Percentiles rank a stretch among this genome's conserved stretches.
Conservation (phyloP, 176 grass and related monocot genomes). For the Rhynchospora breviuscula region DNA sequence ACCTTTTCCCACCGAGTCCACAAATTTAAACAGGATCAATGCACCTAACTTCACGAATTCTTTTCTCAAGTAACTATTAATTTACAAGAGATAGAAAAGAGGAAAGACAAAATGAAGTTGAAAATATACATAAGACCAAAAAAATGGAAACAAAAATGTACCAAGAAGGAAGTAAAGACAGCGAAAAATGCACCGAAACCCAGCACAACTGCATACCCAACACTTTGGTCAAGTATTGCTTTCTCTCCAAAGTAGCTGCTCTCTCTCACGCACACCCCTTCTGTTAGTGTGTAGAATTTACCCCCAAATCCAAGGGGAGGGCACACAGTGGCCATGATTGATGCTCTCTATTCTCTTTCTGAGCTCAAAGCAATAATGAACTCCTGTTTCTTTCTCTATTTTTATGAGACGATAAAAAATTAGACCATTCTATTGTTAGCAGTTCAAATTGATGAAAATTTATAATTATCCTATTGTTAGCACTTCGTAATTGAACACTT, state of each 20-base stretch:
- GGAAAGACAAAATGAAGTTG: background rate
- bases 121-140: background rate
- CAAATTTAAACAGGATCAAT: background rate
- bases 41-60: background rate
- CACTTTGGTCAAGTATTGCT: conserved; percentile 41
- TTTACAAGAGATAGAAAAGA: background rate
- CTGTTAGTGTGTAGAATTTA: conserved; percentile 50
- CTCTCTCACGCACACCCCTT: conserved; percentile 44
- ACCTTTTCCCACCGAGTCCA: no score
- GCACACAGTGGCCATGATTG: conserved; percentile 37
- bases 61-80: background rate
- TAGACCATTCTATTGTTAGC: background rate
- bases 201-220: conserved; percentile 63
- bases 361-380: background rate
- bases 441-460: background rate
- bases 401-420: background rate
- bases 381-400: background rate
- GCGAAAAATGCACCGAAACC: conserved; percentile 77
- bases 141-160: background rate
- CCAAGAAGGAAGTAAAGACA: conserved; percentile 42
- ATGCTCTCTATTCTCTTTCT: background rate
- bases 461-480: background rate
- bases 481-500: no score
- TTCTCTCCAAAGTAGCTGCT: conserved; percentile 48
- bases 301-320: conserved; percentile 36